Evolutionary conservation across 2,329 filamentous ascomycete species (phyloP), one percentile per base, ranked within the genome.

Genomic region (Trichoderma breve): DNA sequence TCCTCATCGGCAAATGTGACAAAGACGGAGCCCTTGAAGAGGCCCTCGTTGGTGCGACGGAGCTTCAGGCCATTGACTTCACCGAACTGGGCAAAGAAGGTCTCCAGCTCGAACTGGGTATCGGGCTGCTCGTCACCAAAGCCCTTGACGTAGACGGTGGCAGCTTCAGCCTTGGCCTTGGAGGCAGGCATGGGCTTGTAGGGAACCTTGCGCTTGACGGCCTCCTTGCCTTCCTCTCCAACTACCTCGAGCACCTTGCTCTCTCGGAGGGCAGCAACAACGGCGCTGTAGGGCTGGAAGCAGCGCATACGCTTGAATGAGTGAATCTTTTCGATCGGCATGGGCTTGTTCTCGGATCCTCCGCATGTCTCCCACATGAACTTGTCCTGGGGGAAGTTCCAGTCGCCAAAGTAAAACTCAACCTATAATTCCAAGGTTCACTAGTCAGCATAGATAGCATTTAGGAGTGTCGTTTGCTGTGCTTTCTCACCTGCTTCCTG

Each of bases 1-100:
- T 97, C 93, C 78, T 94, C 91, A 64, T 89, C 89, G 74, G 89
- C 87, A 81, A 98, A 99, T 82, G 98, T 95, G 75, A 97, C 93
- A 80, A 98, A 98, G 72, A 97, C 93, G 76, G 94, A 97, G 76
- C 95, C 94, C 88, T 99, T 99, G 90, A 98, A 99, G 67, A 87
- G 84, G 78, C 90, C 90, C 73, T 91, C 85, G 57, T 87, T 86
- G 63, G 86, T 86, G 75, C 96, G 94, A 76, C 97, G 93, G 74
- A 99, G 92, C 79, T 95, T 95, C 74, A 99, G 91, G 61, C 91
- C 89, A 78, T 93, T 93, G 77, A 93, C 89, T 36, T 92, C 87
- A 61, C 95, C 95, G 80, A 90, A 95, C 72, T 91, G 88, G 71
- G 90, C 87, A 81, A 98, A 97, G 86, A 97, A 98, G 73, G 90